Percentiles rank a stretch among this genome's conserved stretches.
phyloP scores from a whole-genome alignment of 768 basidiomycete genomes.

The Lentinula raphanica region DNA sequence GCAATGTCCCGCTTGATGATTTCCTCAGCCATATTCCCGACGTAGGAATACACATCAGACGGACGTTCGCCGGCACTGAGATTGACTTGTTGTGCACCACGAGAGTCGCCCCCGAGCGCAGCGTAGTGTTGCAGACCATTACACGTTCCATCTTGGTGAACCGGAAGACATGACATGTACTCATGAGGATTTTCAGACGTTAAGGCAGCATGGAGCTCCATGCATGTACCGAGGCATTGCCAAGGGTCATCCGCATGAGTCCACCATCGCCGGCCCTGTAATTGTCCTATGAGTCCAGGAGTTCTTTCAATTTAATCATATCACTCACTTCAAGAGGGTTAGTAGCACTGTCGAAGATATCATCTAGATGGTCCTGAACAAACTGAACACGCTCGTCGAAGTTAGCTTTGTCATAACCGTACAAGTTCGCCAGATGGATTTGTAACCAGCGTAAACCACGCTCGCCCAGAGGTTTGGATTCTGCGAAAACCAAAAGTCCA shows the following conservation, averaged over 20 bases:
- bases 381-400: conserved; percentile 90
- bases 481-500: conserved; percentile 80
- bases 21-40: conserved; percentile 80
- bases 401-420: conserved; percentile 90
- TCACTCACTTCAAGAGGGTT: conserved; percentile 66
- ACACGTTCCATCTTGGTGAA: conserved; percentile 98
- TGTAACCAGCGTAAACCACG: conserved; percentile 91
- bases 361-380: conserved; percentile 63
- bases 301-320: background rate
- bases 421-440: conserved; percentile 90
- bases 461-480: conserved; percentile 71
- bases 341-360: conserved; percentile 78
- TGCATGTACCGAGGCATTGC: conserved; percentile 93
- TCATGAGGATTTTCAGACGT: conserved; percentile 63
- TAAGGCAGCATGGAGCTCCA: conserved; percentile 80
- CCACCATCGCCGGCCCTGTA: conserved; percentile 84
- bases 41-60: conserved; percentile 92
- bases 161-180: conserved; percentile 66
- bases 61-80: conserved; percentile 78
- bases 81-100: conserved; percentile 91
- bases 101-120: conserved; percentile 87
- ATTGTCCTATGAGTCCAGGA: background rate
- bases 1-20: conserved; percentile 52
- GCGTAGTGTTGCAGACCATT: conserved; percentile 99
- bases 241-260: conserved; percentile 88